Base-by-base conservation (phyloP, 2,329 filamentous ascomycete genomes). In the Emmonsiellopsis sp. region DNA sequence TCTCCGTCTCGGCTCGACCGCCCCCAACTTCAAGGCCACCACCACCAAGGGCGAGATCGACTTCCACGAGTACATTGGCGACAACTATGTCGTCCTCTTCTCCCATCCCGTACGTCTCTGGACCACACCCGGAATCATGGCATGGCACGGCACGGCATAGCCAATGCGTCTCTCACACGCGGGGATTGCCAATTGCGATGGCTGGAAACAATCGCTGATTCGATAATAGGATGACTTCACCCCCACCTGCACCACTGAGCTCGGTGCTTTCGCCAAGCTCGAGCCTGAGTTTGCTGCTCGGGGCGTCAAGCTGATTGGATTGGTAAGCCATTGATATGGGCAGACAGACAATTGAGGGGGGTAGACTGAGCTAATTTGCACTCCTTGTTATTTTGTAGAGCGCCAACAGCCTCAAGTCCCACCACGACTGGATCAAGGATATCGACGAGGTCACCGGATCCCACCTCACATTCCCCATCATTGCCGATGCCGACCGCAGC, bases 211-310 rank as follows among this genome's bases (percentile, higher is more conserved):
- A 27, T 27, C 21, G 21, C 21, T 27, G 21, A 27, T 3, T 27
- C 11, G 34, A 11, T n/a, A 42, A 9, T 47, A 68, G 65, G 70
- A 70, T 64, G 91, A 95, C 74, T 95, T 88, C 79, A 95, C 91
- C 1, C 91, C 91, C 52, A 91, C 95, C 56, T 96, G 91, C 80
- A 96, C 91, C 59, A 96, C 90, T 52, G 91, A 96, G 77, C 85
- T 96, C 58, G 91, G 90, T 58, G 90, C 90, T 56, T 94, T 96
- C 65, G 87, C 90, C 62, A 93, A 91, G 75, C 80, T 95, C 58
- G 84, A 89, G 76, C 82, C 84, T 64, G 89, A 95, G 73, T 95
- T 96, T 74, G 80, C 83, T 65, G 88, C 87, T 78, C 84, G 90
- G 58, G 84, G 83, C 59, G 88, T 92, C 65, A 94, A 95, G 82